Evolutionary conservation across 2,329 filamentous ascomycete genomes (phyloP).

Genomic region (Botryotinia narcissicola): DNA sequence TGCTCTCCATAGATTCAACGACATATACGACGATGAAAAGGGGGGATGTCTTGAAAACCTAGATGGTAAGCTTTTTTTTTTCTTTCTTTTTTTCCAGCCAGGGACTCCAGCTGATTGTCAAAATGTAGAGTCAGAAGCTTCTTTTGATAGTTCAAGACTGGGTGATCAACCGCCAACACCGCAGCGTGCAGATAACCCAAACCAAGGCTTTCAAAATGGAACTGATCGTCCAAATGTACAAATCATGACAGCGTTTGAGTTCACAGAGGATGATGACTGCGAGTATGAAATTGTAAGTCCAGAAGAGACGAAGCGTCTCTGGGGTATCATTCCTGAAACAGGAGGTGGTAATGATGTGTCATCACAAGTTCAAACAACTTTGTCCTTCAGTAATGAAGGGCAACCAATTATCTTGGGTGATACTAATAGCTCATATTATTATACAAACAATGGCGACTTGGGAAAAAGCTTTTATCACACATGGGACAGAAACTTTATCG

Average conservation of each 20-base stretch:
- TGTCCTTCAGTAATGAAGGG: not conserved
- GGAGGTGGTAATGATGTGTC: not conserved
- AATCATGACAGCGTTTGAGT: not conserved
- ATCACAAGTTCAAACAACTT: not conserved
- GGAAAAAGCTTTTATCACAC: not conserved
- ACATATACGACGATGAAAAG: too few species aligned
- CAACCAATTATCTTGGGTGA: not conserved
- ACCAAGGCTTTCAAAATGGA: not conserved
- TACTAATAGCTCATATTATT: not conserved
- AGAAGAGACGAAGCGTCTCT: not conserved
- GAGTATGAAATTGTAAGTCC: not conserved
- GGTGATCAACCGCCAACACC: too few species aligned
- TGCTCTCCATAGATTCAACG: too few species aligned
- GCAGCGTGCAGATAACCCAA: not conserved
- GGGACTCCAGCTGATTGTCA: too few species aligned
- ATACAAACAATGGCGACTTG: not conserved
- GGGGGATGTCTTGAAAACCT: too few species aligned
- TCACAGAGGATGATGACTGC: not conserved
- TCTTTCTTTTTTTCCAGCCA: too few species aligned
- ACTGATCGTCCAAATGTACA: not conserved
- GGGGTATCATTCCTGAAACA: not conserved
- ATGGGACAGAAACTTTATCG: not conserved
- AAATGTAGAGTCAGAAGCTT: too few species aligned
- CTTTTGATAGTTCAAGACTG: too few species aligned
- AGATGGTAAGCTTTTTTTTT: too few species aligned